Base-by-base conservation (phyloP, 2,329 filamentous ascomycete species). In the Beauveria varroae region DNA sequence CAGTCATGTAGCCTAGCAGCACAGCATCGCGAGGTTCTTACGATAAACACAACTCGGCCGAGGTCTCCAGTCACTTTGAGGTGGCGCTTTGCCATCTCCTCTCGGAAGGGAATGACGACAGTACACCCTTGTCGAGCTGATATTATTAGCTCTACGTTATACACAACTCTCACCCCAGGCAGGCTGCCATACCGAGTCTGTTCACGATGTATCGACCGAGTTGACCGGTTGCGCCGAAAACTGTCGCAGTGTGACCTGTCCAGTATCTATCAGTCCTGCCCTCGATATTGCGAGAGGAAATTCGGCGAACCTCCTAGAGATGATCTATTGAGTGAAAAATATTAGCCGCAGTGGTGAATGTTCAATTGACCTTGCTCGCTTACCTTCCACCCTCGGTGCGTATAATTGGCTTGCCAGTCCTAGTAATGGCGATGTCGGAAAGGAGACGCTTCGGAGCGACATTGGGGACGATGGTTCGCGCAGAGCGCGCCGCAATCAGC, bases 61-160 rank as follows among this genome's bases (percentile, higher is more conserved):
- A 99, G 81, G 76, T 99, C 95, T 77, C 95, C 95, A n/a, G 91
- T 83, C 63, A 96, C 87, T 79, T 98, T 98, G 72, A 99, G 81
- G 79, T 98, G 93, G 68, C 95, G 88, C 84, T 98, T 98, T 68
- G 89, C 82, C 93, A 97, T 98, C 78, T 98, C 95, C 80, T 99
- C 95, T 51, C 95, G 88, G 82, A 86, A 99, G 55, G 95, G 95
- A 63, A 98, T 77, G 63, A 99, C 86, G 46, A 99, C 95, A 44
- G 89, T 96, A 77, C 91, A 96, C 87, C 95, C 95, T 78, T 92
- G 86, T 65, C 90, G 88, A 68, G 95, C 93, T 96, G 56, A 41
- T 47, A 20, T 60, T 6, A 57, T 63, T 47, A 62, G 62, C 72
- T 58, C 72, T 68, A 50, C 56, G 54, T 22, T 30, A 18, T 57